Evolutionary conservation across 2,329 filamentous ascomycete genomes (phyloP).

Genomic region (Chaetomiaceae sp.): DNA sequence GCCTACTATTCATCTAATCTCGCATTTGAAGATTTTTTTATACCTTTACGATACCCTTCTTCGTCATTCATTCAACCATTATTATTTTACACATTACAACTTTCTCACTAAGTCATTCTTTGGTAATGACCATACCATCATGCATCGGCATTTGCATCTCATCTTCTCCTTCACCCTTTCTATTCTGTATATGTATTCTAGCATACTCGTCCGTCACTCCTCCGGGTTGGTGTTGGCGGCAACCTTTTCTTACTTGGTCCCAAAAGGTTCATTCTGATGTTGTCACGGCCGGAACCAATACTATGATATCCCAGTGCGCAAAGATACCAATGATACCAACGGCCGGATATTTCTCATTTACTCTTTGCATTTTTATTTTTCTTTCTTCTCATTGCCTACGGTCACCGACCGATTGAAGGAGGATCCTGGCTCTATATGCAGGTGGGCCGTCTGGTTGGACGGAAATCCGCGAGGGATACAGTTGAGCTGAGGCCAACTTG

Average conservation of each 20-base stretch:
- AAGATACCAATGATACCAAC: slow-evolving; percentile 10
- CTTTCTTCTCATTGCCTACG: neutral
- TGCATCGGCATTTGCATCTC: neutral
- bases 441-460: too few species aligned
- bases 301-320: slow-evolving; percentile 4
- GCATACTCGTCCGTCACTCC: neutral
- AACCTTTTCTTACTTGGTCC: neutral
- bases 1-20: slow-evolving; percentile 20
- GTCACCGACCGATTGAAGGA: too few species aligned
- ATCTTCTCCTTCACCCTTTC: neutral
- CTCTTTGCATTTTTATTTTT: neutral
- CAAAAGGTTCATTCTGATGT: neutral
- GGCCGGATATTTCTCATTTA: neutral
- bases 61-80: slow-evolving; percentile 19
- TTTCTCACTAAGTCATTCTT: neutral
- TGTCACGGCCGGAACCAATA: slow-evolving; percentile 8
- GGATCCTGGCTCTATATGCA: too few species aligned
- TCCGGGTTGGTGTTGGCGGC: neutral
- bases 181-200: neutral
- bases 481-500: too few species aligned
- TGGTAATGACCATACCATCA: neutral
- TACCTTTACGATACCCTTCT: slow-evolving; percentile 25
- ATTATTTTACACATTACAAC: neutral
- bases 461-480: too few species aligned
- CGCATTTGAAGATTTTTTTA: neutral